Percentiles rank a stretch among this genome's conserved stretches.
Evolutionary conservation across 148 eudicot species (phyloP).

Genomic region (Rhododendron ferrugineum): DNA sequence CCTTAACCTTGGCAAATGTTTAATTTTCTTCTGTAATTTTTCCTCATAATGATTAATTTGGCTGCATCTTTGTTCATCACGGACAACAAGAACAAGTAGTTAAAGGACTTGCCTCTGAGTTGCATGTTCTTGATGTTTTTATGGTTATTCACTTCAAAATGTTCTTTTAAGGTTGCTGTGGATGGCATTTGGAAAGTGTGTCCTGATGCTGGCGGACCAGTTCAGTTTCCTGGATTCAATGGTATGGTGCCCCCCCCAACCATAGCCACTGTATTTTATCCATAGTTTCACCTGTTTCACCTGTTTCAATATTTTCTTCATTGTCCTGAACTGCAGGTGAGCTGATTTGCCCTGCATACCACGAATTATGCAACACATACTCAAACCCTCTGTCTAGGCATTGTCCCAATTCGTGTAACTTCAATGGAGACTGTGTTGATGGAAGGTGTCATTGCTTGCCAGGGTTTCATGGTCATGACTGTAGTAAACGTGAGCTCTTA

Average conservation of each 20-base stretch:
- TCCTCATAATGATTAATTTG: neutral
- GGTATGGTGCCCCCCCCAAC: conserved; percentile 34
- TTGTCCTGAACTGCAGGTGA: conserved; percentile 50
- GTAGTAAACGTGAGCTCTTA: conserved; percentile 68
- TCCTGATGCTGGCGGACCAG: conserved; percentile 79
- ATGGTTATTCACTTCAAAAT: neutral
- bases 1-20: neutral
- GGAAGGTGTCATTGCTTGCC: conserved; percentile 82
- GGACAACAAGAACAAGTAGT: neutral
- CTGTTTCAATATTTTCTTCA: neutral
- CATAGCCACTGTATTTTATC: neutral
- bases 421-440: conserved; percentile 83
- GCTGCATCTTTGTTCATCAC: neutral
- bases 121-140: neutral
- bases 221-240: conserved; percentile 80
- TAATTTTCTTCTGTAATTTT: neutral
- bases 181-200: conserved; percentile 88
- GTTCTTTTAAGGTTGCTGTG: conserved; percentile 63
- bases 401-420: conserved; percentile 78
- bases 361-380: conserved; percentile 63
- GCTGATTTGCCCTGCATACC: conserved; percentile 81
- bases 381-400: conserved; percentile 44
- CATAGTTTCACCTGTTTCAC: neutral
- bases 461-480: conserved; percentile 80
- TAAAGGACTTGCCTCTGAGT: neutral